phyloP scores from a whole-genome alignment of 352 stramenopile genomes.

The Pythium scleroteichum region DNA sequence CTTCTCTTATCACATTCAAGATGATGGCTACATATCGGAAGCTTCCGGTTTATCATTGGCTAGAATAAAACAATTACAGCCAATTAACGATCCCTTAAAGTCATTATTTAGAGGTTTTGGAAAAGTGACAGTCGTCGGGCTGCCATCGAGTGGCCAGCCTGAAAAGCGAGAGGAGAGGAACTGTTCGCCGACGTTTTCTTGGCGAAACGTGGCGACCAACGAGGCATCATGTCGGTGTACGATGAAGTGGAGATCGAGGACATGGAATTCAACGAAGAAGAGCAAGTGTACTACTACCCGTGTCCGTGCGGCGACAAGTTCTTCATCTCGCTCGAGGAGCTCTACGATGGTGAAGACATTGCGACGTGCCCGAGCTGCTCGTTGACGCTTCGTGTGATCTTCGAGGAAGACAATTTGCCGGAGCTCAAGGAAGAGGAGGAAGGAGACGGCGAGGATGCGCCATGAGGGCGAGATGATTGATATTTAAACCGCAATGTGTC shows the following conservation, averaged over 20 bases:
- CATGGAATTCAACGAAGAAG: slow-evolving; percentile 95
- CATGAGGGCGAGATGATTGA: slow-evolving; percentile 7
- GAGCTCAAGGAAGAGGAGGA: slow-evolving; percentile 63
- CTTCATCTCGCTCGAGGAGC: slow-evolving; percentile 84
- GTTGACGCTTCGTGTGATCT: slow-evolving; percentile 95
- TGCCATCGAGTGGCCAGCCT: not conserved
- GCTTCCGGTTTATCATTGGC: not conserved
- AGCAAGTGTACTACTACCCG: slow-evolving; percentile 96
- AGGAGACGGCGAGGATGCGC: slow-evolving; percentile 23
- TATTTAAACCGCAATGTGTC: slow-evolving; percentile 8
- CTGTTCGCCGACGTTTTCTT: too few species aligned
- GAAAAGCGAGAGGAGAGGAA: not conserved
- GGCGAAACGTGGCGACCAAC: not conserved
- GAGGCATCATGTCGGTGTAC: slow-evolving; percentile 88
- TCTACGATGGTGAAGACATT: slow-evolving; percentile 96
- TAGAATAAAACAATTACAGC: not conserved
- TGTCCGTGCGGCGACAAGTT: slow-evolving; percentile 97
- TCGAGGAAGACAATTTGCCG: slow-evolving; percentile 88
- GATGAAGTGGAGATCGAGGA: slow-evolving; percentile 99
- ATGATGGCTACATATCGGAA: too few species aligned
- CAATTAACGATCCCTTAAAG: not conserved
- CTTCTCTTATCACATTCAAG: not conserved
- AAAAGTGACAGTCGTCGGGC: not conserved
- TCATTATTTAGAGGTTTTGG: not conserved
- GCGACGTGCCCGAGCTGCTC: slow-evolving; percentile 96